These are phyloP conservation scores for Quercus engelmannii DNA, from an alignment of 306 rosid species.

Conservation along the genomic window DNA sequence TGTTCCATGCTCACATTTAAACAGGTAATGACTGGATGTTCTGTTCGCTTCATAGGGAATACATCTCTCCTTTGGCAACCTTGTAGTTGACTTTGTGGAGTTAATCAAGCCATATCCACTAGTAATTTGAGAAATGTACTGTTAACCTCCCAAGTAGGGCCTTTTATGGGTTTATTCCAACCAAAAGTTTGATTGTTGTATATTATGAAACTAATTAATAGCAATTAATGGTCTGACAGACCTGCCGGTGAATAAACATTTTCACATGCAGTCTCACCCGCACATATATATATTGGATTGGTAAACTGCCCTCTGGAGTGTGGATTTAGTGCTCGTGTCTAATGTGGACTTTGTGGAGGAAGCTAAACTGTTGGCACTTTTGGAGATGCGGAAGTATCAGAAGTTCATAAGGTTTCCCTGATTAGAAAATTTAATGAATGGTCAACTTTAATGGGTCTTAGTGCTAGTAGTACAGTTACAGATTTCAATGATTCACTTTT, in stretches of 20 bases:
- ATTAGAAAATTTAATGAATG: too few relatives aligned
- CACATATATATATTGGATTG: not conserved
- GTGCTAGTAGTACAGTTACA: too few relatives aligned
- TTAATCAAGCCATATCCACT: not conserved
- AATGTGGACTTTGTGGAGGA: too few relatives aligned
- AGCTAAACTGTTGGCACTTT: too few relatives aligned
- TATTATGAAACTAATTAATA: not conserved
- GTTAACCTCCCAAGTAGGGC: not conserved
- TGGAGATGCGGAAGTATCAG: too few relatives aligned
- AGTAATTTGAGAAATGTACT: not conserved
- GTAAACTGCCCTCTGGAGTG: too few relatives aligned
- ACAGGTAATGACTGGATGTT: slow-evolving; percentile 40
- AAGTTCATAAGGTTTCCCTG: too few relatives aligned
- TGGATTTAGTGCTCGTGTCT: too few relatives aligned
- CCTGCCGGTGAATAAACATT: not conserved
- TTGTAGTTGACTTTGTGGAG: not conserved
- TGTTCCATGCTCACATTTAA: slow-evolving; percentile 94
- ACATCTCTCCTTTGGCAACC: not conserved
- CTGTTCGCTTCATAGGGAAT: not conserved
- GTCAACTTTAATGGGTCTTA: too few relatives aligned
- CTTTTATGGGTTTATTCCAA: not conserved
- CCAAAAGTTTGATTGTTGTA: too few relatives aligned
- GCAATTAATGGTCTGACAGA: not conserved
- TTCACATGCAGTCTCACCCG: too few relatives aligned
- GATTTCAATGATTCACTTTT: too few relatives aligned